Percentiles rank a stretch among this genome's conserved stretches.
Conservation (phyloP, 192 early-diverging fungal species). For the Podila clonocystis region DNA sequence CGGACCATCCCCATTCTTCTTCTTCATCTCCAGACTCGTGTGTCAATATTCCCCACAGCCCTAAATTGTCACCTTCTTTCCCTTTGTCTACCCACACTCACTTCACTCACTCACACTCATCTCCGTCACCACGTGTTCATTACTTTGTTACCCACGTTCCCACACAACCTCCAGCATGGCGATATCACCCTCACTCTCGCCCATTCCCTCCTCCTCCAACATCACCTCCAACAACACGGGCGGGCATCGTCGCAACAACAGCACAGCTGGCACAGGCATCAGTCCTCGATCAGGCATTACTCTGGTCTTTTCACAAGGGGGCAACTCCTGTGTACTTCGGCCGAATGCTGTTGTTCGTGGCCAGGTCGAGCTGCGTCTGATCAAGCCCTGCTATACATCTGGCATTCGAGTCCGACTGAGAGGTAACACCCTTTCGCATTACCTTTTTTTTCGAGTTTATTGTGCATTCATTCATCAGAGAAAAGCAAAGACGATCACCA, state of each 20-base stretch:
- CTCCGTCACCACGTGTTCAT: neutral
- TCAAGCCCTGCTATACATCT: conserved; percentile 39
- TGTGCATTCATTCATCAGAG: too few species aligned
- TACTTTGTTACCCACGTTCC: too few species aligned
- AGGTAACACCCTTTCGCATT: conserved; percentile 22
- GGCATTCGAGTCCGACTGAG: conserved; percentile 40
- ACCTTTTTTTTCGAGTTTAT: neutral
- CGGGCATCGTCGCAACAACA: neutral
- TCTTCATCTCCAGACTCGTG: neutral
- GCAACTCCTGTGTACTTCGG: conserved; percentile 35
- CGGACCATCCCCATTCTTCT: neutral
- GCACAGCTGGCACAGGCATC: neutral
- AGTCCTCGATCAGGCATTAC: conserved; percentile 16
- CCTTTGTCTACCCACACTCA: neutral
- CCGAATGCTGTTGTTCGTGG: conserved; percentile 43
- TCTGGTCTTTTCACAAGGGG: conserved; percentile 42
- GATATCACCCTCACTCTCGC: conserved; percentile 10
- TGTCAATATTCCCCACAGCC: neutral
- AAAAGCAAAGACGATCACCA: too few species aligned
- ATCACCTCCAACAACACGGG: neutral
- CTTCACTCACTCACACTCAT: neutral
- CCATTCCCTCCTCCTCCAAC: neutral
- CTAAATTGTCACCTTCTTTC: neutral
- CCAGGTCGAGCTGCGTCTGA: conserved; percentile 46
- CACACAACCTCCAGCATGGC: conserved; percentile 1